Conservation (phyloP, 148 eudicot species). For the Salicornia ramosissima region DNA sequence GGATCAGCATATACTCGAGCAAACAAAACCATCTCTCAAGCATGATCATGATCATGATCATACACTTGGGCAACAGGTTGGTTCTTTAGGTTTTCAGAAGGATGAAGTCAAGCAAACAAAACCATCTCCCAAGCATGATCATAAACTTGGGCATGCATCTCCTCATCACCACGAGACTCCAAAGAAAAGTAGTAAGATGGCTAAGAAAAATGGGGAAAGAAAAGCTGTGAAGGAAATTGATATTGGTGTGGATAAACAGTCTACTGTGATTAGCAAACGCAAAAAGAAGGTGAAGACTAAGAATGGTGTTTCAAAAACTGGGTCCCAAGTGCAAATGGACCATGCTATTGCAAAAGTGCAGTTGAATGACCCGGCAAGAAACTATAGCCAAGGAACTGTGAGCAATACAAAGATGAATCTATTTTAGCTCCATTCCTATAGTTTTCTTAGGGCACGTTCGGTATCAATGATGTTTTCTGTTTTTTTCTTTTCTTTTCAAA, state of each 20-base stretch:
- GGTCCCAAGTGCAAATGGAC: background rate
- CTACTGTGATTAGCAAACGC: background rate
- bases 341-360: background rate
- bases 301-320: background rate
- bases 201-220: constrained; percentile 29
- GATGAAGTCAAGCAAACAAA: background rate
- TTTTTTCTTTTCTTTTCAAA: too few species aligned
- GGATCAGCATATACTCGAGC: background rate
- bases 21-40: background rate
- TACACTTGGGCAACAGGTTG: too few species aligned
- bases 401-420: background rate
- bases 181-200: background rate
- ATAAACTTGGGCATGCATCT: background rate
- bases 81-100: too few species aligned
- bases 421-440: background rate
- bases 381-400: background rate
- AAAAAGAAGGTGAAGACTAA: background rate
- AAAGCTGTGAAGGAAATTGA: constrained; percentile 15
- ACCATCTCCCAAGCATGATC: background rate
- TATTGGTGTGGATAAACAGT: constrained; percentile 2
- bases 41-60: background rate
- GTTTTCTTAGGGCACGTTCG: too few species aligned
- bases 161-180: background rate
- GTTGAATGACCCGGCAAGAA: background rate
- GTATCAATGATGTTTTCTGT: too few species aligned